Percentiles rank a stretch among this genome's conserved stretches.
Conservation (phyloP, 352 stramenopile genomes). For the Pythium sp. region DNA sequence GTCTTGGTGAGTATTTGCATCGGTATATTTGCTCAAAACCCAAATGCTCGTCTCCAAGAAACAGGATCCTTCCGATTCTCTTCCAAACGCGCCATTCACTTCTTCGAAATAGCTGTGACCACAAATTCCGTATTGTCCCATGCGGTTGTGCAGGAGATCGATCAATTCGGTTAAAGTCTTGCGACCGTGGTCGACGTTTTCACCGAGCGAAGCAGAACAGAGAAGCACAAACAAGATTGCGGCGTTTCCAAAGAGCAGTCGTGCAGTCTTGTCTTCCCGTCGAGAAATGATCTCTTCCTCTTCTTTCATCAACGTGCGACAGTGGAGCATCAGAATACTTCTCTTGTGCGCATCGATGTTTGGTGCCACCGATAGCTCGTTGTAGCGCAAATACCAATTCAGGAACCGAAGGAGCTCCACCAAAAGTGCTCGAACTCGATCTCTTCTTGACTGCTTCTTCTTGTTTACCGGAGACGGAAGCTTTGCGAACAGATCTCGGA, state of each 20-base stretch:
- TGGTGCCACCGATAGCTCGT: not conserved
- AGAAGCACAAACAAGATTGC: conserved; percentile 52
- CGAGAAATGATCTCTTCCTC: conserved; percentile 48
- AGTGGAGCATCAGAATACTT: conserved; percentile 39
- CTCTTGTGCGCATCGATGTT: conserved; percentile 24
- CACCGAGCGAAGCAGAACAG: not conserved
- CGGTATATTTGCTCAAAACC: conserved; percentile 30
- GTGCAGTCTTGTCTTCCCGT: conserved; percentile 42
- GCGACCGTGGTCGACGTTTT: not conserved
- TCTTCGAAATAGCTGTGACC: conserved; percentile 31
- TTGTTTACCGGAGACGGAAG: conserved; percentile 33
- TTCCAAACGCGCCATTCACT: not conserved
- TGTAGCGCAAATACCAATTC: conserved; percentile 23
- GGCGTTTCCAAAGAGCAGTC: conserved; percentile 46
- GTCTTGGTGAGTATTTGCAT: conserved; percentile 12
- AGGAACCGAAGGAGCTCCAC: conserved; percentile 43
- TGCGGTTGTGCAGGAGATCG: conserved; percentile 39
- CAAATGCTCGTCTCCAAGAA: conserved; percentile 45
- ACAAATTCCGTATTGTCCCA: conserved; percentile 48
- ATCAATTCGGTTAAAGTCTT: conserved; percentile 20
- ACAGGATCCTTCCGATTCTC: conserved; percentile 18
- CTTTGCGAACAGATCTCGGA: conserved; percentile 30
- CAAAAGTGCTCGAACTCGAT: conserved; percentile 39
- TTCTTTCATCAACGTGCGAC: conserved; percentile 63
- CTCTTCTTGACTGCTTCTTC: conserved; percentile 42